Evolutionary conservation across 371 early-diverging fungal genomes (phyloP).

Genomic region (Rhizopus stolonifer): DNA sequence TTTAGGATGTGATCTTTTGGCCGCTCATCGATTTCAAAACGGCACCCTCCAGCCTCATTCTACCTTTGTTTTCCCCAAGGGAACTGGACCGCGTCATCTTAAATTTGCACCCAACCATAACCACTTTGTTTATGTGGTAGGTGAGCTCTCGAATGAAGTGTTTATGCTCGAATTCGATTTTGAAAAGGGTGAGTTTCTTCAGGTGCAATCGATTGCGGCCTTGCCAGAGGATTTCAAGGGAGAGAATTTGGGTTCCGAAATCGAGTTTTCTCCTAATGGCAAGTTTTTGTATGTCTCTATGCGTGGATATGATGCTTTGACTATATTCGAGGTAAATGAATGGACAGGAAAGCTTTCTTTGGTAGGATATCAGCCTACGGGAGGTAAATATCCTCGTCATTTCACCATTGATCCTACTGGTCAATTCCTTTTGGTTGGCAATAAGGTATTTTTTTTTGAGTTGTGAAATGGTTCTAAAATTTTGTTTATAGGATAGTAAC

Average conservation of each 20-base stretch:
- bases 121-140: constrained; percentile 33
- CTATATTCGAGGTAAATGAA: constrained; percentile 33
- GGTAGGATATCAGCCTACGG: constrained; percentile 27
- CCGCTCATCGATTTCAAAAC: constrained; percentile 25
- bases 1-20: constrained; percentile 34
- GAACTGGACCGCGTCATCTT: constrained; percentile 48
- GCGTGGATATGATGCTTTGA: constrained; percentile 41
- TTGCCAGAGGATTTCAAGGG: constrained; percentile 33
- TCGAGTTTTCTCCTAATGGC: constrained; percentile 38
- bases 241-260: constrained; percentile 36
- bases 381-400: constrained; percentile 45
- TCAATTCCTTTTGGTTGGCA: constrained; percentile 36
- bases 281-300: constrained; percentile 40
- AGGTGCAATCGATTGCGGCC: constrained; percentile 31
- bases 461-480: background rate
- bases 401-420: constrained; percentile 48
- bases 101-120: constrained; percentile 32
- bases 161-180: constrained; percentile 36
- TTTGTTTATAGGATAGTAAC: constrained; percentile 31
- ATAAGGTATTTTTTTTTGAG: constrained; percentile 26
- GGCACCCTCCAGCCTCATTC: constrained; percentile 12
- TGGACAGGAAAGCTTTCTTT: constrained; percentile 33
- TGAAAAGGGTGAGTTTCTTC: constrained; percentile 28
- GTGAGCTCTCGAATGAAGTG: constrained; percentile 38
- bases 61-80: constrained; percentile 32